Evolutionary conservation across 1,139 yeast genomes (phyloP), one percentile per base, ranked within the genome.

Genomic region (Hansenula anomala): DNA sequence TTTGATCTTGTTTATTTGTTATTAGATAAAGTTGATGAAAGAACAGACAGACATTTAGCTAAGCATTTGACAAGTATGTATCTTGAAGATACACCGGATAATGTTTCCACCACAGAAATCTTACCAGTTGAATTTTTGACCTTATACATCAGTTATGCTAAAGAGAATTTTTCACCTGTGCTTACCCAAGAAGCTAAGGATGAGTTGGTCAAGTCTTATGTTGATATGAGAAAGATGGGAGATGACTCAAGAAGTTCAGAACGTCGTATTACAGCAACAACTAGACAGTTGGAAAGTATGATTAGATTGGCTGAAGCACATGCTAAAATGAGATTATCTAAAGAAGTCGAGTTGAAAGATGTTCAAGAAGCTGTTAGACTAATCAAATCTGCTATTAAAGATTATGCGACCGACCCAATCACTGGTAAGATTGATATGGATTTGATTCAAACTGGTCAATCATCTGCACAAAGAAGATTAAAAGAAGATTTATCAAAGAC

Each of bases 341-440:
- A 71, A 2, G 60, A 57, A 1, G 99, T 92, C 6, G 83, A 80
- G 38, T 68, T 85, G 22, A 73, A 72, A 26, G 98, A 92, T 61
- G 98, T 92, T n/a, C 73, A 74, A 49, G 99, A 92, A 59, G 96
- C 97, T 0, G 97, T 90, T 3, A 75, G 98, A 48, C 71, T 92
- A 49, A 92, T 90, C 58, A 82, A 86, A 52, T 75, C 95, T 11
- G 99, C 99, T 18, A 87, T 92, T 49, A 92, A 92, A 62, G 97
- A 92, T 50, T 94, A 92, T 60, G 99, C 99, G 14, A 92, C 97
- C 9, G 99, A 92, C 64, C 98, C 97, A 25, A 71, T 84, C 31
- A 90, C 98, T 0, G 99, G 99, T 30, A 78, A 92, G 55, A 92
- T 92, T 51, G 98, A 94, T 59, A 89, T 92, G 97, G 97, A 89